Conservation (phyloP, 108 stramenopile species). For the Cyclotella sp. region DNA sequence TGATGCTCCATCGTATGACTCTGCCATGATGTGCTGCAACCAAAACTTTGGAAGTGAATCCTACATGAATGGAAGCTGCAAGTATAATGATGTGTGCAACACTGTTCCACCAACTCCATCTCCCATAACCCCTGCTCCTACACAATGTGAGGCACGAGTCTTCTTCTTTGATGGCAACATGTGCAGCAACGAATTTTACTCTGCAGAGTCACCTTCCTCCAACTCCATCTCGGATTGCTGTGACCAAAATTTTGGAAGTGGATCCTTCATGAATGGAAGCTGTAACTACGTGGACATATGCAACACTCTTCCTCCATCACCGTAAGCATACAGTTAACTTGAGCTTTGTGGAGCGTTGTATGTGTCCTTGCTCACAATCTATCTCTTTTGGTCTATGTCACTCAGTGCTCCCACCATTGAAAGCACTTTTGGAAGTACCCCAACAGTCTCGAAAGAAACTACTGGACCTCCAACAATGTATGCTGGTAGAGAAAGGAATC, state of each 20-base stretch:
- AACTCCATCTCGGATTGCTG: too few species aligned
- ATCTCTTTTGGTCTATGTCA: not conserved
- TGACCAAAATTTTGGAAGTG: too few species aligned
- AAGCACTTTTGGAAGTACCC: conserved; percentile 16
- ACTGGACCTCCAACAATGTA: conserved; percentile 27
- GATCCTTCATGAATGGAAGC: too few species aligned
- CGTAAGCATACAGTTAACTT: not conserved
- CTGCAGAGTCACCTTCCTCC: too few species aligned
- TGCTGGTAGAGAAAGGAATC: not conserved
- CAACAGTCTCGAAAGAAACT: conserved; percentile 25
- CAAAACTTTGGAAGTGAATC: too few species aligned
- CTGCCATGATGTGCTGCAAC: too few species aligned
- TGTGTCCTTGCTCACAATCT: not conserved
- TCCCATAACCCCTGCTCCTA: too few species aligned
- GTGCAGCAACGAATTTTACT: too few species aligned
- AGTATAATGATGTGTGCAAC: not conserved
- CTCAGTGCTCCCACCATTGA: not conserved
- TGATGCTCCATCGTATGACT: too few species aligned
- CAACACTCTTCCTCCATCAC: conserved; percentile 6
- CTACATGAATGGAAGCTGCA: not conserved
- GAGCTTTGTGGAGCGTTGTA: not conserved
- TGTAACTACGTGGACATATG: conserved; percentile 3
- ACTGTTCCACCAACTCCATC: too few species aligned
- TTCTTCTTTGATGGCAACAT: too few species aligned
- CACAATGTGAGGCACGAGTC: too few species aligned